Conservation (phyloP, 2,329 filamentous ascomycete species). For the Colletotrichum filicis region DNA sequence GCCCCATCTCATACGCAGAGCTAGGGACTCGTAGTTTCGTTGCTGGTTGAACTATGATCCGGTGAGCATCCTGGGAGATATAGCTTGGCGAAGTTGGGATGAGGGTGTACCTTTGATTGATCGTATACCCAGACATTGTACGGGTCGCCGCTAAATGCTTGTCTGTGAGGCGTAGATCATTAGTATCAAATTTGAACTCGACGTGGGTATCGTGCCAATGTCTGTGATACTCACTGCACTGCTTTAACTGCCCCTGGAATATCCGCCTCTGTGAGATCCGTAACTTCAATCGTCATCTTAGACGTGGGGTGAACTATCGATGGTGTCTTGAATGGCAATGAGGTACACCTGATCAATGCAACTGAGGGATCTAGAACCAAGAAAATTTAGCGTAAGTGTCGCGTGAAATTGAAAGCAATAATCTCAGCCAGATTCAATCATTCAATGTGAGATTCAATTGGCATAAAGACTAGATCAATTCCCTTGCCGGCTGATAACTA, state of each 20-base stretch:
- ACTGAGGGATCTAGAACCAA: too few relatives aligned
- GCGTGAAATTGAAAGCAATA: too few relatives aligned
- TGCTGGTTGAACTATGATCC: slow-evolving; percentile 62
- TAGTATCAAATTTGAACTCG: not conserved
- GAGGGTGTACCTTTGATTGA: slow-evolving; percentile 54
- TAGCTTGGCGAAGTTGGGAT: not conserved
- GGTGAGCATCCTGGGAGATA: not conserved
- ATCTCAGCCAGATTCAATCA: not conserved
- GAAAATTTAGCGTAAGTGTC: too few relatives aligned
- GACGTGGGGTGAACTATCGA: too few relatives aligned
- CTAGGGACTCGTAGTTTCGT: slow-evolving; percentile 72
- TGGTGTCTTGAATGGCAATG: rapidly evolving
- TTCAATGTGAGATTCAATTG: not conserved
- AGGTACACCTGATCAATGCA: not conserved
- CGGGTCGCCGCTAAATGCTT: slow-evolving; percentile 73
- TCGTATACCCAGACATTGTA: slow-evolving; percentile 76
- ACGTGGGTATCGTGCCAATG: not conserved
- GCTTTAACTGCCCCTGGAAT: slow-evolving; percentile 73
- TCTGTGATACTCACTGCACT: slow-evolving; percentile 59
- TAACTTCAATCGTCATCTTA: slow-evolving; percentile 63
- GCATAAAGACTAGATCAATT: not conserved
- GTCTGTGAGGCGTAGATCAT: slow-evolving; percentile 38
- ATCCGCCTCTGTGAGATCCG: slow-evolving; percentile 65
- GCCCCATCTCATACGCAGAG: slow-evolving; percentile 75
- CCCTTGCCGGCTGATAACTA: not conserved